Percentiles rank a stretch among this genome's conserved stretches.
These are phyloP conservation scores for Extremus antarcticus DNA, from an alignment of 495 filamentous ascomycete species.

Conservation along the genomic window DNA sequence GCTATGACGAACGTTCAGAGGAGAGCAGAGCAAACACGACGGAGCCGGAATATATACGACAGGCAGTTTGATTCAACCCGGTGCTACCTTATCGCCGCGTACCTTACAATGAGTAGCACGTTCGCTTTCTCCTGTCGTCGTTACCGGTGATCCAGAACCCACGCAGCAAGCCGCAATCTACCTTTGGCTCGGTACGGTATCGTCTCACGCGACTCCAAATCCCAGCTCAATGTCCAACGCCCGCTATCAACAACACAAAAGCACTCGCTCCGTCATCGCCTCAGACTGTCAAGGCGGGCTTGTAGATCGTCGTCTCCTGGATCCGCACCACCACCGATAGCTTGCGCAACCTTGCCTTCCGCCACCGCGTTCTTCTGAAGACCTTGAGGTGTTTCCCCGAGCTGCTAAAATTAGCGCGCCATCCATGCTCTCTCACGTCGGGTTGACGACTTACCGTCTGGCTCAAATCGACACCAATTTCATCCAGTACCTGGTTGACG, in stretches of 20 bases:
- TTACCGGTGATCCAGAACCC: too few species aligned
- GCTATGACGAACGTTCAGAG: too few species aligned
- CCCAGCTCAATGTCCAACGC: not conserved
- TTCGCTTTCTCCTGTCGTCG: too few species aligned
- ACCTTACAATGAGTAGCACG: too few species aligned
- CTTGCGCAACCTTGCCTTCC: constrained; percentile 34
- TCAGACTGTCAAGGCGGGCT: constrained; percentile 34
- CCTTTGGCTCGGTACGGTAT: not conserved
- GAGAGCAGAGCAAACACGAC: too few species aligned
- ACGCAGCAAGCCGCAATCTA: too few species aligned
- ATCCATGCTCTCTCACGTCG: not conserved
- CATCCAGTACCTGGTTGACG: constrained; percentile 88
- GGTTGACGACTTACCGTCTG: constrained; percentile 55
- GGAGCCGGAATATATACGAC: too few species aligned
- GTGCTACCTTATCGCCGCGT: too few species aligned
- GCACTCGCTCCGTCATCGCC: constrained; percentile 4
- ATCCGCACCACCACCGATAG: constrained; percentile 30
- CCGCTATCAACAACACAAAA: not conserved
- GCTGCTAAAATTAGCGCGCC: constrained; percentile 27
- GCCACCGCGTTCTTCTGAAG: constrained; percentile 30
- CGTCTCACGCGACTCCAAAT: too few species aligned
- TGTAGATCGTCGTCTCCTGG: constrained; percentile 38
- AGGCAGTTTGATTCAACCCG: too few species aligned
- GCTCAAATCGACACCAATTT: constrained; percentile 87
- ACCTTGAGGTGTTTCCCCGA: constrained; percentile 36